These are phyloP conservation scores for Rhododendron vialii DNA, from an alignment of 148 eudicot genomes.

Conservation along the genomic window DNA sequence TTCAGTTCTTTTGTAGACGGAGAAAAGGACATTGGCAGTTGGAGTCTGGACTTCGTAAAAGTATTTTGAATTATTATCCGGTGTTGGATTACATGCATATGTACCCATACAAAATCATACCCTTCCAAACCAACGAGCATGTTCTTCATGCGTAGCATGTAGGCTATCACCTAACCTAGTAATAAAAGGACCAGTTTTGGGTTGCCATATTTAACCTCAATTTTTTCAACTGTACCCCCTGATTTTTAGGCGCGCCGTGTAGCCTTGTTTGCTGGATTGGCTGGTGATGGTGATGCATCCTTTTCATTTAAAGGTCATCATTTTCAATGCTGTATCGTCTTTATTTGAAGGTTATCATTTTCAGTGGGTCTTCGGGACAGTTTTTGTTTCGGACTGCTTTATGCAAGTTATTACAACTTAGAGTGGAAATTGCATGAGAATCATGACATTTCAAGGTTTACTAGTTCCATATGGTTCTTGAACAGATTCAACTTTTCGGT, in stretches of 20 bases:
- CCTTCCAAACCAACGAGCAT: too few species aligned
- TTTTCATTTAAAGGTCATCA: not conserved
- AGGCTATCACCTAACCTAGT: too few species aligned
- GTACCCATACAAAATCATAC: too few species aligned
- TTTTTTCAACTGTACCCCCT: too few species aligned
- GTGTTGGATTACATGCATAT: too few species aligned
- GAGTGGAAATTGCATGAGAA: not conserved
- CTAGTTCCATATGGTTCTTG: constrained; percentile 15
- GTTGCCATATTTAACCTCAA: too few species aligned
- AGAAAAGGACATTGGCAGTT: too few species aligned
- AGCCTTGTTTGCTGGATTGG: not conserved
- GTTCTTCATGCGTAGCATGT: too few species aligned
- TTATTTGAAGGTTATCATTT: not conserved
- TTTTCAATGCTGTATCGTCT: not conserved
- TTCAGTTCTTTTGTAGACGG: too few species aligned
- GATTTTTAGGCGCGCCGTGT: not conserved
- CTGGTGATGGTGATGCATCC: not conserved
- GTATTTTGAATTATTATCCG: too few species aligned
- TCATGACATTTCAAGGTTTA: not conserved
- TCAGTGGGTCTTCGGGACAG: not conserved
- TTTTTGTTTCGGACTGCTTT: not conserved
- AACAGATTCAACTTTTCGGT: constrained; percentile 78
- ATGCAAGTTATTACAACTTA: not conserved
- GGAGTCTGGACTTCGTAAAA: too few species aligned
- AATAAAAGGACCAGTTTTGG: too few species aligned